Conservation (phyloP, 2,329 filamentous ascomycete genomes). For the Fusarium citri region DNA sequence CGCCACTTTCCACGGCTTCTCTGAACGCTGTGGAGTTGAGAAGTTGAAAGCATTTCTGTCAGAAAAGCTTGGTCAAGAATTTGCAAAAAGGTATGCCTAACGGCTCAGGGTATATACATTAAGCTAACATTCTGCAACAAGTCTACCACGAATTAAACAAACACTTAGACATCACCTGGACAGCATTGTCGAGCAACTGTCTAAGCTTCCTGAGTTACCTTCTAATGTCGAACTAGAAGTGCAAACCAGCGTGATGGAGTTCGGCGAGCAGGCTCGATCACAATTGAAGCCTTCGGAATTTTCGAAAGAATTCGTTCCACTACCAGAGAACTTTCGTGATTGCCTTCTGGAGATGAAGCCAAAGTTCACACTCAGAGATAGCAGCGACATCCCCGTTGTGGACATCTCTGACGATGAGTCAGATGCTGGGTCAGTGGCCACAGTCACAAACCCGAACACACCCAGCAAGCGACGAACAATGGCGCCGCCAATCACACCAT, state of each 20-base stretch:
- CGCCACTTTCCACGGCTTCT: conserved; percentile 58
- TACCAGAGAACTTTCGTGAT: conserved; percentile 64
- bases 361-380: conserved; percentile 57
- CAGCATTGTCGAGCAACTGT: conserved; percentile 66
- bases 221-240: conserved; percentile 75
- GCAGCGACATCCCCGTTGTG: conserved; percentile 50
- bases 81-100: conserved; percentile 60
- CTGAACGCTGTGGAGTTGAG: conserved; percentile 64
- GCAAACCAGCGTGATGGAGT: conserved; percentile 66
- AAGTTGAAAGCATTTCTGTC: conserved; percentile 65
- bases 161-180: conserved; percentile 64
- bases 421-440: conserved; percentile 46
- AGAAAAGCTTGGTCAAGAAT: conserved; percentile 64
- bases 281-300: conserved; percentile 59
- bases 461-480: conserved; percentile 50
- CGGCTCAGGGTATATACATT: not conserved
- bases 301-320: conserved; percentile 56
- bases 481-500: conserved; percentile 48
- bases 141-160: conserved; percentile 64
- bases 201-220: conserved; percentile 73
- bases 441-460: conserved; percentile 36
- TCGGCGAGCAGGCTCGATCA: conserved; percentile 66
- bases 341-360: conserved; percentile 61
- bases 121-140: conserved; percentile 39
- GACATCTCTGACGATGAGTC: conserved; percentile 57